phyloP scores from a whole-genome alignment of 2,329 filamentous ascomycete species.

The Colletotrichum sp. region DNA sequence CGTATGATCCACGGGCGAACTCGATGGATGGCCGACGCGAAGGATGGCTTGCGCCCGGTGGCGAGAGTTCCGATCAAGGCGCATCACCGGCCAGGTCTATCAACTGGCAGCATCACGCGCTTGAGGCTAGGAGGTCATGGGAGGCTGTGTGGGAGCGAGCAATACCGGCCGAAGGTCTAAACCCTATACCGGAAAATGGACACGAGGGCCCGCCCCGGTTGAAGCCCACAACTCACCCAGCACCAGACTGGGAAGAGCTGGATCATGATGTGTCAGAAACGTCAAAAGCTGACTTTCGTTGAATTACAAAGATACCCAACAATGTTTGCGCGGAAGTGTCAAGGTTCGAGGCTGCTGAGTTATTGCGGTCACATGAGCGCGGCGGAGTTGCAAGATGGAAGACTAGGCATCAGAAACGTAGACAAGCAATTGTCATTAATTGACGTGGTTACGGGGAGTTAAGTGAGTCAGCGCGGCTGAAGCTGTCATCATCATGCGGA shows the following conservation, averaged over 20 bases:
- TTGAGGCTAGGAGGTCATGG: constrained; percentile 2
- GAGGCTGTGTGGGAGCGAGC: constrained; percentile 1
- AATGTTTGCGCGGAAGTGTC: not conserved
- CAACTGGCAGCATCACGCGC: not conserved
- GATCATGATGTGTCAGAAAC: not conserved
- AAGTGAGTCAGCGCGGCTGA: not conserved
- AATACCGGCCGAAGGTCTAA: not conserved
- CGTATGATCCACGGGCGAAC: not conserved
- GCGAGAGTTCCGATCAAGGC: not conserved
- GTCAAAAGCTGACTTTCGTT: not conserved
- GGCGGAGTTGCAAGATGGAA: not conserved
- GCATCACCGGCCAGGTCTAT: not conserved
- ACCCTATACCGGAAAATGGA: not conserved
- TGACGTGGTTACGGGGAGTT: not conserved
- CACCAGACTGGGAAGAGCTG: not conserved
- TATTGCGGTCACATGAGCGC: not conserved
- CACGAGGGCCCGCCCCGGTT: not conserved
- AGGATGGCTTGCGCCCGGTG: not conserved
- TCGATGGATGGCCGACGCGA: constrained; percentile 12
- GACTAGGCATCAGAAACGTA: not conserved
- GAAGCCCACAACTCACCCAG: not conserved
- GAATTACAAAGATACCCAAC: not conserved
- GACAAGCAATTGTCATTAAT: not conserved
- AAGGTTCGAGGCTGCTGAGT: not conserved
- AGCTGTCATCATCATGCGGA: not conserved